These are phyloP conservation scores for Acanthamoeba divionensis DNA, from an alignment of 208 protist species.

Conservation along the genomic window DNA sequence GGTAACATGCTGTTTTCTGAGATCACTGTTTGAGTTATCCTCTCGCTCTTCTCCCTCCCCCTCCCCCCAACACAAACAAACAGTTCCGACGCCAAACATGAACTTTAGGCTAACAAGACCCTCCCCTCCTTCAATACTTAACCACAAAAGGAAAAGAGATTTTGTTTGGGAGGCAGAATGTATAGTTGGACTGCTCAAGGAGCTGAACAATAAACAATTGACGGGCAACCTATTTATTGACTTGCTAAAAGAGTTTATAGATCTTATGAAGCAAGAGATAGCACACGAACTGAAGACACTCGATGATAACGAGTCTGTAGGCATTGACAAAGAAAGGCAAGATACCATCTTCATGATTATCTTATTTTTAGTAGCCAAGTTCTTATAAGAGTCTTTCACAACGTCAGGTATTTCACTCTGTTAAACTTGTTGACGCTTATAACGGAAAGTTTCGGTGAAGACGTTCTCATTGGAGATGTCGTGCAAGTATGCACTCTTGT, in stretches of 20 bases:
- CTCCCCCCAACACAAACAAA: too few species aligned
- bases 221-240: conserved; percentile 24
- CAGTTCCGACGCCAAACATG: too few species aligned
- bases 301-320: neutral
- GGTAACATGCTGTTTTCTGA: too few species aligned
- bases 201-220: neutral
- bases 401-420: neutral
- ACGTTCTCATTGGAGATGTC: conserved; percentile 10
- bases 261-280: neutral
- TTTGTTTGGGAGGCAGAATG: neutral
- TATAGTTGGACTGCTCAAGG: neutral
- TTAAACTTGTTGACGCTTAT: neutral
- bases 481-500: conserved; percentile 7
- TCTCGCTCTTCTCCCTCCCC: too few species aligned
- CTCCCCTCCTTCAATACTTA: neutral
- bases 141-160: neutral
- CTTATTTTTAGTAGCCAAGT: too few species aligned
- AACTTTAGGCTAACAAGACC: too few species aligned
- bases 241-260: neutral
- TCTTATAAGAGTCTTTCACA: too few species aligned
- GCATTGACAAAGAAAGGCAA: neutral
- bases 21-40: too few species aligned
- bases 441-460: neutral
- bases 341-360: neutral
- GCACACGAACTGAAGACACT: neutral